Base-by-base conservation (phyloP, 2,329 filamentous ascomycete genomes). In the Fusarium neocosmosporiellum region DNA sequence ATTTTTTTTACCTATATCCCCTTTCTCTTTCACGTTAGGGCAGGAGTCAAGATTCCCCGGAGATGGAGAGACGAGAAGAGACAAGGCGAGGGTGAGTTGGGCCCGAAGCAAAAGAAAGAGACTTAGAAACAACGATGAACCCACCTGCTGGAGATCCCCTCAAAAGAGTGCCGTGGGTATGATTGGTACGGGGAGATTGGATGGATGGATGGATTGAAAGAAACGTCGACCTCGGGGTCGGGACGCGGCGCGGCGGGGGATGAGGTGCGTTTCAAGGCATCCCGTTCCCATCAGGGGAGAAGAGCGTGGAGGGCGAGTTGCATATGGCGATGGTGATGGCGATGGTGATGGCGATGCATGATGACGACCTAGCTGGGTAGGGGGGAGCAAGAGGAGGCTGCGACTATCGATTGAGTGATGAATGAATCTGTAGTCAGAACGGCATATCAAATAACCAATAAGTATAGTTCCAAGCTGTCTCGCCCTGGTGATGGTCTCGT, bases 71-170 rank as follows among this genome's bases (percentile, higher is more conserved):
- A 67, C 36, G 68, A 70, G 70, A 31, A 16, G 41, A 46, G 41
- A 9, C 13, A 22, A 46, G 41, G 14, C 10, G 22, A 46, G 22
- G 9, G 22, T 27, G 18, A 71, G 74, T 75, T 70, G 71, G 69
- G 75, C 73, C 76, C 74, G 65, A 70, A 63, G 66, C 64, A 76
- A 77, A 76, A 78, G 74, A 78, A 78, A 78, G 74, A 78, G 66
- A 66, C 41, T 75, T 78, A 78, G 76, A 78, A 77, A 75, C 75
- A 76, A 78, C 70, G 72, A 76, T 74, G 73, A 75, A 67, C 70
- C 74, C 70, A 69, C 64, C 36, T 72, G 65, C 67, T 70, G 75
- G 69, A 76, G 70, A 69, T 63, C 60, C 66, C 68, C 50, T 54
- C 66, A 67, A 71, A 68, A 76, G 74, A 75, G 73, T 77, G 70